Evolutionary conservation across 257 asterid species (phyloP), one percentile per base, ranked within the genome.

Genomic region (Ophiorrhiza pumila): DNA sequence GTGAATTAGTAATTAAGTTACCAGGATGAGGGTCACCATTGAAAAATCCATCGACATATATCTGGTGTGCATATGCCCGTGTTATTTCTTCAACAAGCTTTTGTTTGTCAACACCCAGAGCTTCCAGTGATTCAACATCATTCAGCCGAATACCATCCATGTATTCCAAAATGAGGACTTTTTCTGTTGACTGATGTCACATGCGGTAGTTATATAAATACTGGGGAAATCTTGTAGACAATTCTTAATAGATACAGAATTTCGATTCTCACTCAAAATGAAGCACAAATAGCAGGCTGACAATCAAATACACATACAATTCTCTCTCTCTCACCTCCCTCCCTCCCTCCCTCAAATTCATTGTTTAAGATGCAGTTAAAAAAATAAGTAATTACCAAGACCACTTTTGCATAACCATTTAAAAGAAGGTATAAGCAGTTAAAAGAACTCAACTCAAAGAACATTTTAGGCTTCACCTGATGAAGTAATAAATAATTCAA

Each of bases 21-120:
- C 96, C 98, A 74, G 98, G 98, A 77, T 94, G 98, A 79, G 98
- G 98, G 85, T 94, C 98, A 23, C 98, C 98, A 77, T 94, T 94
- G 87, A 94, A 94, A 83, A 94, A 94, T 58, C 98, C 98, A 87
- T 94, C 97, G 77, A 91, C 85, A 77, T 91, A 94, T 60, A 94
- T 94, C 81, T 94, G 98, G 82, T 94, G 98, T n/a, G 96, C 97
- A 86, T 89, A 94, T 22, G 98, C 97, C 1, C 98, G 96, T 17
- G 97, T 94, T 80, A 94, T 94, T 85, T 90, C 97, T 83, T 94
- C 97, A 29, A 94, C 95, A 74, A 94, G 86, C 82, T 87, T 94
- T 84, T 91, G 96, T 82, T 88, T 91, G 87, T 94, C 96, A 47
- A 91, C 88, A 65, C 96, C 96, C 81, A 91, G 78, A 65, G 86